Conservation (phyloP, 192 early-diverging fungal genomes). For the Coemansia sp. region DNA sequence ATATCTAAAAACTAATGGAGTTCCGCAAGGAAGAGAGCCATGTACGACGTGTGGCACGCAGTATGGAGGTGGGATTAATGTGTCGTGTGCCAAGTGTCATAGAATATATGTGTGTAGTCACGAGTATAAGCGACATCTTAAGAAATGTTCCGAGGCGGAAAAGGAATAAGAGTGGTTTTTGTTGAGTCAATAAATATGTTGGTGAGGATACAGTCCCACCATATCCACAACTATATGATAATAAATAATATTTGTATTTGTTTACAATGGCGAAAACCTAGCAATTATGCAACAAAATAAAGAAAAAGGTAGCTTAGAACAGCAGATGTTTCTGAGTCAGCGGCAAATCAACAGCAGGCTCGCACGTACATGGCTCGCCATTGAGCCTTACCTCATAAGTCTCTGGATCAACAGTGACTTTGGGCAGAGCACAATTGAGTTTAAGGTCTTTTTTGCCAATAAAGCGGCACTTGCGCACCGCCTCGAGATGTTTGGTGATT, state of each 20-base stretch:
- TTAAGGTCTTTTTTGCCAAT: slow-evolving; percentile 88
- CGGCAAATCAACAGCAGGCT: slow-evolving; percentile 70
- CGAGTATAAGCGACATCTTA: no score
- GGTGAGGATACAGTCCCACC: no score
- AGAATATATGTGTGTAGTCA: no score
- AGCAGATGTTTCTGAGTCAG: slow-evolving; percentile 62
- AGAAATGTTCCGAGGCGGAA: no score
- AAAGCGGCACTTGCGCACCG: slow-evolving; percentile 73
- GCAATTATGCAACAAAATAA: background rate
- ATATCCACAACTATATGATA: no score
- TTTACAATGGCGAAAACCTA: background rate
- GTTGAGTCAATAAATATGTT: no score
- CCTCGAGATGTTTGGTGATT: slow-evolving; percentile 64
- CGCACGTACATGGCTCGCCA: slow-evolving; percentile 65
- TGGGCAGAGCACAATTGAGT: slow-evolving; percentile 75
- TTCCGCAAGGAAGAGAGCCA: no score
- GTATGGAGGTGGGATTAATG: no score
- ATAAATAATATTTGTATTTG: background rate
- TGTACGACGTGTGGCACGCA: no score
- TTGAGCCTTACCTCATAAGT: slow-evolving; percentile 85
- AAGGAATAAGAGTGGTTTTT: no score
- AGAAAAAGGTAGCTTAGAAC: slow-evolving; percentile 11
- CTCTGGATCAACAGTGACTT: slow-evolving; percentile 86
- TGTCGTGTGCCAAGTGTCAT: no score
- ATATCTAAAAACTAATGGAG: no score